Evolutionary conservation across 2,329 filamentous ascomycete genomes (phyloP).

Genomic region (Beauveria australis): DNA sequence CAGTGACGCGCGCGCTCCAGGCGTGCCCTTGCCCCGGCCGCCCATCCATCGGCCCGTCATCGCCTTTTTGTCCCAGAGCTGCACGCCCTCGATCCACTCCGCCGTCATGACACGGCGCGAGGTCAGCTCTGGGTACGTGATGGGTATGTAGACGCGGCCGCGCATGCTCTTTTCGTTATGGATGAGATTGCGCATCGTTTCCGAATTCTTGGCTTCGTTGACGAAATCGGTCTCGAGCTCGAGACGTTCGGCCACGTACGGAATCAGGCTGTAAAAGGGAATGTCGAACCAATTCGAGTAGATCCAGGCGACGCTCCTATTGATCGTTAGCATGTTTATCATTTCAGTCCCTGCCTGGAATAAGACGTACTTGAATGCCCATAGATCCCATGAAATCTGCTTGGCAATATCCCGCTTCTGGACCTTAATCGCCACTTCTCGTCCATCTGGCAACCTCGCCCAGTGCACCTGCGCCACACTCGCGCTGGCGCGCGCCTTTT

Average conservation of each 20-base stretch:
- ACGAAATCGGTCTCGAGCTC: slow-evolving; percentile 90
- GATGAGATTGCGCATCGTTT: slow-evolving; percentile 73
- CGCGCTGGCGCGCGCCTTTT: slow-evolving; percentile 62
- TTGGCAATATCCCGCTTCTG: slow-evolving; percentile 90
- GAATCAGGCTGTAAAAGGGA: slow-evolving; percentile 84
- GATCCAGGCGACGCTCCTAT: slow-evolving; percentile 66
- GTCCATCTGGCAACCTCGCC: slow-evolving; percentile 76
- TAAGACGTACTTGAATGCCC: slow-evolving; percentile 76
- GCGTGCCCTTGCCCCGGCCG: slow-evolving; percentile 65
- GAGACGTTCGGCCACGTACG: slow-evolving; percentile 87
- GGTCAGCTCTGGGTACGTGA: slow-evolving; percentile 73
- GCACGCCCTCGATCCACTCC: slow-evolving; percentile 94
- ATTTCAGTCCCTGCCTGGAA: neutral
- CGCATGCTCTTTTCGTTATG: slow-evolving; percentile 66
- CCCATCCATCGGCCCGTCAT: slow-evolving; percentile 73
- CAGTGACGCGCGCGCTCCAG: slow-evolving; percentile 64
- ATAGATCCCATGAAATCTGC: slow-evolving; percentile 90
- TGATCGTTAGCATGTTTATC: slow-evolving; percentile 12
- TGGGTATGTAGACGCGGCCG: slow-evolving; percentile 79
- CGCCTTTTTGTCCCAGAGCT: slow-evolving; percentile 83
- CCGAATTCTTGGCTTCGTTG: slow-evolving; percentile 83
- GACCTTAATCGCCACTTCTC: slow-evolving; percentile 91
- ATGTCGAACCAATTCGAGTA: slow-evolving; percentile 88
- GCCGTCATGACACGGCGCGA: slow-evolving; percentile 82
- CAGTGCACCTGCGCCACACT: slow-evolving; percentile 97